Conservation (phyloP, 1,284 basidiomycete genomes). For the Xerocomus nothofagi region DNA sequence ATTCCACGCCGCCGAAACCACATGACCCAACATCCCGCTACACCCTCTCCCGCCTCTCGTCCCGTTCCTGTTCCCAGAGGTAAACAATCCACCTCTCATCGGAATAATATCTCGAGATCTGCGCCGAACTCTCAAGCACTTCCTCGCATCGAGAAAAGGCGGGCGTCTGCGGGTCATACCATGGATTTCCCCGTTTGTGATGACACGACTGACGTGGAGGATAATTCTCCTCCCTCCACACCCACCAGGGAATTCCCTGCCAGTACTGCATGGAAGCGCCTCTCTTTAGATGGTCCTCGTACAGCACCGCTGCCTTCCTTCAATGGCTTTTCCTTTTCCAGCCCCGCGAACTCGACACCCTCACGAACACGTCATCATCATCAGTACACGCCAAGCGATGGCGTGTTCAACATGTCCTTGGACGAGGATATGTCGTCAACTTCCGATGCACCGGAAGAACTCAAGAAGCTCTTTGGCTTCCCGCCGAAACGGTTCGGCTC, state of each 20-base stretch:
- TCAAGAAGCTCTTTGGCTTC: conserved; percentile 39
- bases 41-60: conserved; percentile 29
- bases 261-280: conserved; percentile 33
- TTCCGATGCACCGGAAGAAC: conserved; percentile 42
- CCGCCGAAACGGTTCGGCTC: conserved; percentile 35
- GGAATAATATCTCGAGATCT: conserved; percentile 37
- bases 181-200: conserved; percentile 65
- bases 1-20: conserved; percentile 51
- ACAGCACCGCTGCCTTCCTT: conserved; percentile 48
- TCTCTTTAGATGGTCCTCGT: conserved; percentile 43
- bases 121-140: conserved; percentile 24
- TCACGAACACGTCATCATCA: conserved; percentile 44
- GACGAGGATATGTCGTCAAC: conserved; percentile 58
- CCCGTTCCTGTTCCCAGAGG: conserved; percentile 48
- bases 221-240: conserved; percentile 40
- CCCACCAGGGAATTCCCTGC: conserved; percentile 38
- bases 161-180: conserved; percentile 28
- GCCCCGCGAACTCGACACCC: conserved; percentile 30
- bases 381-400: conserved; percentile 60
- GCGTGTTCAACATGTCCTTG: conserved; percentile 66
- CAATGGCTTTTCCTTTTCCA: conserved; percentile 42
- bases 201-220: conserved; percentile 55
- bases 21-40: conserved; percentile 22
- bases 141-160: conserved; percentile 30
- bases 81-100: conserved; percentile 42